Percentiles rank a stretch among this genome's conserved stretches.
These are phyloP conservation scores for Solanum bulbocastanum DNA, from an alignment of 257 asterid species.

Conservation along the genomic window DNA sequence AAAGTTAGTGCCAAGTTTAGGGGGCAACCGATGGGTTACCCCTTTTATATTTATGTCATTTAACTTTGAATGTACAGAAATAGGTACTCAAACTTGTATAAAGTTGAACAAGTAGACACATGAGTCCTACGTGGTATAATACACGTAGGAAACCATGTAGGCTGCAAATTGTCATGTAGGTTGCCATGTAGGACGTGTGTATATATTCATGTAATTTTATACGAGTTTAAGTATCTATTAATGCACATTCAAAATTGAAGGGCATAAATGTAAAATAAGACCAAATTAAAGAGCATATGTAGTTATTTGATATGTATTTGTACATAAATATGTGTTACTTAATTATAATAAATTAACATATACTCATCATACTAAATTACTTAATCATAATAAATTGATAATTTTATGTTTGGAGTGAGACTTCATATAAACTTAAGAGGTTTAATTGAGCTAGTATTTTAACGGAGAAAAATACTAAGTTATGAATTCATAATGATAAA, in stretches of 20 bases:
- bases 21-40: too few species aligned
- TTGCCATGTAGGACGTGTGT: neutral
- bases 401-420: neutral
- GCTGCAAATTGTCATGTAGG: neutral
- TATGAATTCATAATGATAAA: neutral
- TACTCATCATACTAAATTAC: neutral
- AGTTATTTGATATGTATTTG: neutral
- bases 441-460: neutral
- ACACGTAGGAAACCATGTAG: accelerated
- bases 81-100: too few species aligned
- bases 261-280: accelerated
- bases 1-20: too few species aligned
- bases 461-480: neutral
- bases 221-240: too few species aligned
- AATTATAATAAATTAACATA: neutral
- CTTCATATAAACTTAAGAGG: neutral
- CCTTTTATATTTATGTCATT: too few species aligned
- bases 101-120: too few species aligned
- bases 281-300: too few species aligned
- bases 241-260: too few species aligned
- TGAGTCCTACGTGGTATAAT: neutral
- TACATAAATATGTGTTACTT: neutral
- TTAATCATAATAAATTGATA: neutral
- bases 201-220: accelerated
- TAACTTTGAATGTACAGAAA: too few species aligned